phyloP scores from a whole-genome alignment of 305 asterid genomes.

The Caryopteris hybrid region DNA sequence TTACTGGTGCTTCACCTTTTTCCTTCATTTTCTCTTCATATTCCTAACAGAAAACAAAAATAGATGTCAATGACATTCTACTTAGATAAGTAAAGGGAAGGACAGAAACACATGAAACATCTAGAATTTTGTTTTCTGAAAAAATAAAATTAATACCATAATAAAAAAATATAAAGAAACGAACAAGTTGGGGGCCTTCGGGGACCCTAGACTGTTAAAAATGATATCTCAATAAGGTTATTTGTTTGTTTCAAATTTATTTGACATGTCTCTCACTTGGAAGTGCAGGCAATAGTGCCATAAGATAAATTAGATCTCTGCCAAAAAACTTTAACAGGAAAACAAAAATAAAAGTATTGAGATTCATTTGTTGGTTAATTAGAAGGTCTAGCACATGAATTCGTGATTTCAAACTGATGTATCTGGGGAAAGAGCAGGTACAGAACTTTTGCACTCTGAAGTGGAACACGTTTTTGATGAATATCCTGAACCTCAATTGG shows the following conservation, averaged over 20 bases:
- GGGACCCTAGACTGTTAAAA: neutral
- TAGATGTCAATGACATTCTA: conserved; percentile 6
- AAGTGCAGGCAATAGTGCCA: neutral
- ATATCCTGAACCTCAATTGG: no score
- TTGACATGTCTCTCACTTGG: neutral
- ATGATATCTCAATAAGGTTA: neutral
- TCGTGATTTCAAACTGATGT: neutral
- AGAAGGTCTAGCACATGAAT: neutral
- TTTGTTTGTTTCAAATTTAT: neutral
- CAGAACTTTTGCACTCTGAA: neutral
- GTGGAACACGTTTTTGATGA: neutral
- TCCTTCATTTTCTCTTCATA: conserved; percentile 88
- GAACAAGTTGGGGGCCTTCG: no score
- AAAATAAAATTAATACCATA: neutral
- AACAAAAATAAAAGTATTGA: no score
- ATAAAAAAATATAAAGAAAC: neutral
- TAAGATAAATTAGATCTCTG: neutral
- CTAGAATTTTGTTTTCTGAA: neutral
- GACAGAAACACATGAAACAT: neutral
- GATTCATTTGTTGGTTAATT: neutral
- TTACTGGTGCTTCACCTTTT: conserved; percentile 97
- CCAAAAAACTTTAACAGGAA: neutral
- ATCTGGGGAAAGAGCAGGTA: neutral
- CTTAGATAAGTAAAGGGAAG: neutral
- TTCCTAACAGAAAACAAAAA: conserved; percentile 51